Conservation (phyloP, 257 asterid species). For the Solanum sejunctum region DNA sequence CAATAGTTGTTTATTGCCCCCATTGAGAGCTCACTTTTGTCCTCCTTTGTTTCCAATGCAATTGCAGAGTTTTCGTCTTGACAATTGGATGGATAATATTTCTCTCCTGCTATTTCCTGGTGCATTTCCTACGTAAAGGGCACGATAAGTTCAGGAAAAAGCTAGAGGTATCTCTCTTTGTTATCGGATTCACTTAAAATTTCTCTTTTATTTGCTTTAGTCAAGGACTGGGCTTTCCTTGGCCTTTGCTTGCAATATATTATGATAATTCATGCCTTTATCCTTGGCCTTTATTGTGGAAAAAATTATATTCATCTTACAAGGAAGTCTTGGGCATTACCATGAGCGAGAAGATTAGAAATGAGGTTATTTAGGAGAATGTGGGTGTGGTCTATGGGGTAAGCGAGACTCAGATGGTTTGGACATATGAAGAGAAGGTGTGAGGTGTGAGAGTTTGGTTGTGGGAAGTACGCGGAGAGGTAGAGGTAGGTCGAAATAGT, state of each 20-base stretch:
- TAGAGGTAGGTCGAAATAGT: too few species aligned
- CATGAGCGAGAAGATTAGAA: too few species aligned
- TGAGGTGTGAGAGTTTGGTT: too few species aligned
- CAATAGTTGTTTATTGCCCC: background rate
- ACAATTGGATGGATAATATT: constrained; percentile 81
- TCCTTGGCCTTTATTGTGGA: too few species aligned
- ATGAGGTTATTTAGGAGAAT: too few species aligned
- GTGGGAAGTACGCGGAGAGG: too few species aligned
- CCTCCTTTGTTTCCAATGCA: background rate
- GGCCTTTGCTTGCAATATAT: background rate
- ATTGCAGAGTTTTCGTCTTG: constrained; percentile 76
- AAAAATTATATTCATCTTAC: background rate
- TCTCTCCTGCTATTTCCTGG: constrained; percentile 87
- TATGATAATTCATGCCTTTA: background rate
- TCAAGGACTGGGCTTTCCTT: background rate
- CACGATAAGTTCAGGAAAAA: constrained; percentile 69
- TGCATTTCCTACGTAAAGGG: constrained; percentile 78
- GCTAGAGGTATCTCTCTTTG: constrained; percentile 52
- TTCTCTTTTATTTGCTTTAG: background rate
- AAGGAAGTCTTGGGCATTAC: background rate
- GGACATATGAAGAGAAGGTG: too few species aligned
- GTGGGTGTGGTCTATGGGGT: too few species aligned
- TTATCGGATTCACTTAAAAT: background rate
- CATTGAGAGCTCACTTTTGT: background rate
- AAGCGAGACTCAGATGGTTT: too few species aligned